A percentile compares a stretch with the other conserved stretches of the same genome.
phyloP scores from a whole-genome alignment of 352 stramenopile species.

The Phytopythium delawarense region DNA sequence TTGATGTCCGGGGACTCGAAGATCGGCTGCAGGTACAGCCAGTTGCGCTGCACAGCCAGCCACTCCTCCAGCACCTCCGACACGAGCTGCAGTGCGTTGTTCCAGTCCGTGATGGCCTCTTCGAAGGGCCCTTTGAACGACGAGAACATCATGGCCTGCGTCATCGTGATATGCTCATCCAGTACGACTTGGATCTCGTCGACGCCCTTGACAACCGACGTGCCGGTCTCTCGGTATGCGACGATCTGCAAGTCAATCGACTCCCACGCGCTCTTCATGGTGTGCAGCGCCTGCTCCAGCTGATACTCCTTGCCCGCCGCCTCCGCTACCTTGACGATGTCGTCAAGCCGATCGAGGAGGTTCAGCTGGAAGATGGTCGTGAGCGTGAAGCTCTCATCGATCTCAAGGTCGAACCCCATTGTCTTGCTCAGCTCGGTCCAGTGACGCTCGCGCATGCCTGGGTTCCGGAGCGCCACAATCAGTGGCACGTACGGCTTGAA shows the following conservation, averaged over 20 bases:
- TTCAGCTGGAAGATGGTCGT: slow-evolving; percentile 86
- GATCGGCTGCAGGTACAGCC: slow-evolving; percentile 95
- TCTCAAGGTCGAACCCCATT: slow-evolving; percentile 76
- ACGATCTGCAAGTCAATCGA: slow-evolving; percentile 89
- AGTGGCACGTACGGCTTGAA: slow-evolving; percentile 94
- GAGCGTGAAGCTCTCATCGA: slow-evolving; percentile 86
- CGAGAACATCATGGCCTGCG: slow-evolving; percentile 94
- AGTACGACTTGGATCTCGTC: slow-evolving; percentile 93
- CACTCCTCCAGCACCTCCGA: slow-evolving; percentile 94
- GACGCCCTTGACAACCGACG: slow-evolving; percentile 91
- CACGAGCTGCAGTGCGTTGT: slow-evolving; percentile 84
- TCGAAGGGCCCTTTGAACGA: slow-evolving; percentile 95
- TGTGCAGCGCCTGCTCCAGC: slow-evolving; percentile 90
- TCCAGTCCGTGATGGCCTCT: slow-evolving; percentile 91
- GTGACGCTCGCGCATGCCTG: slow-evolving; percentile 92
- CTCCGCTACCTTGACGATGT: slow-evolving; percentile 91
- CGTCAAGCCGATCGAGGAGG: slow-evolving; percentile 82
- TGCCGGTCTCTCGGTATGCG: slow-evolving; percentile 90
- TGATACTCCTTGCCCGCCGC: slow-evolving; percentile 94
- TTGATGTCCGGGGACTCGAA: slow-evolving; percentile 96
- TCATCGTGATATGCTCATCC: slow-evolving; percentile 95
- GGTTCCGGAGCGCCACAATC: slow-evolving; percentile 88
- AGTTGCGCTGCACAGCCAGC: slow-evolving; percentile 93
- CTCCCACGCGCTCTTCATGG: slow-evolving; percentile 92
- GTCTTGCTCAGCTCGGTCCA: slow-evolving; percentile 89